These are phyloP conservation scores for Fistulifera pelliculosa DNA, from an alignment of 108 stramenopile species.

Conservation along the genomic window DNA sequence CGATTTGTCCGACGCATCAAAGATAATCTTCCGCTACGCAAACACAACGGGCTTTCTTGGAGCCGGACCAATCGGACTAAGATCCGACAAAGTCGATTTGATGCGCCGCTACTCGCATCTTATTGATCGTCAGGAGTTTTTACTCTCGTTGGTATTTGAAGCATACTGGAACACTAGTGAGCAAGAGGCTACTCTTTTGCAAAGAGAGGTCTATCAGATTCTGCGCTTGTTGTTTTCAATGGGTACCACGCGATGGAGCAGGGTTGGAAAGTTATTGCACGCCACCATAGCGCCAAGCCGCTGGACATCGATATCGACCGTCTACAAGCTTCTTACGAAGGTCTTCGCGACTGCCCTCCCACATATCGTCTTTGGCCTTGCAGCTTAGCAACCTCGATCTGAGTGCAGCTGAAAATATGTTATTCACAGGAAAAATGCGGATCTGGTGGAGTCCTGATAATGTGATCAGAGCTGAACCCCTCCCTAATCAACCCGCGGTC, in stretches of 20 bases:
- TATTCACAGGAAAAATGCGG: neutral
- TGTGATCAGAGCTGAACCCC: conserved; percentile 23
- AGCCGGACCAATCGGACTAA: conserved; percentile 41
- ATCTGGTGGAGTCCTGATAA: too few relatives aligned
- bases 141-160: conserved; percentile 63
- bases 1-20: conserved; percentile 52
- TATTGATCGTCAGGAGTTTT: conserved; percentile 71
- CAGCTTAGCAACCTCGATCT: conserved; percentile 12
- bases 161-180: conserved; percentile 21
- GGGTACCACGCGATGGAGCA: conserved; percentile 13
- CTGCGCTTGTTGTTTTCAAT: neutral
- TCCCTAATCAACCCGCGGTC: conserved; percentile 45
- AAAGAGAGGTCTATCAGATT: neutral
- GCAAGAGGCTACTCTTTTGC: neutral
- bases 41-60: conserved; percentile 66
- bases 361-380: conserved; percentile 2
- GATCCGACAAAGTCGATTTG: conserved; percentile 61
- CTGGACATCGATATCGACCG: conserved; percentile 5
- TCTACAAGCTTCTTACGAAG: neutral
- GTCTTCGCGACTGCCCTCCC: neutral
- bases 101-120: conserved; percentile 62
- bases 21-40: conserved; percentile 80
- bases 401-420: neutral
- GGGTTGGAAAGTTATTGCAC: conserved; percentile 19
- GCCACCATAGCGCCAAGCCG: conserved; percentile 28